Evolutionary conservation across 129 eudicot species (phyloP), one percentile per base, ranked within the genome.

Genomic region (Flaveria robusta): DNA sequence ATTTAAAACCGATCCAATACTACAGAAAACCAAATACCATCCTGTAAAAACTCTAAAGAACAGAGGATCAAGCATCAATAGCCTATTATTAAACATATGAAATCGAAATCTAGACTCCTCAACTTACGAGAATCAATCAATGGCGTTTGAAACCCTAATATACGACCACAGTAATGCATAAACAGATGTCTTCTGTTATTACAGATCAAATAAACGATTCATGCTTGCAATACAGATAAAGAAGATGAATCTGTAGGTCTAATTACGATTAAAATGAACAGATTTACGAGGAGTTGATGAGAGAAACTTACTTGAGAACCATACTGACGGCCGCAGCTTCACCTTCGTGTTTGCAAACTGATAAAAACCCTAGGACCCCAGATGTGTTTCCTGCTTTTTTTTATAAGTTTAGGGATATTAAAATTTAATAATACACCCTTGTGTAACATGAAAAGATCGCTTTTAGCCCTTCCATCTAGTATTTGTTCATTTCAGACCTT

Each of bases 261-360:
- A 62, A 26, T 29, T 1, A 34, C 31, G 55, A 24, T 56, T 18
- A 29, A 67, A 14, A 67, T 23, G 47, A 56, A 68, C 29, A 41
- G 23, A 23, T 11, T 58, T 29, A 14, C 0, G 49, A 34, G 1
- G 41, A 34, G 66, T 49, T 76, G 81, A 77, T n/a, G 66, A 56
- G 62, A 70, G 41, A 31, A 4, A 70, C 71, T 20, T 78, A 78
- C 82, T 78, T 78, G 77, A 78, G 82, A 59, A 78, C 82, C 82
- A 78, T 76, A 58, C 23, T 66, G 77, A 67, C 82, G 81, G 81
- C 81, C 19, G 82, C 77, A 18, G 82, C 65, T 70, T 69, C 50
- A 26, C 18, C 50, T 58, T 42, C 49, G 58, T 43, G 54, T 59
- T 34, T 45, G 82, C 50, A 37, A 29, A 70, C 45, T 42, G 51